Evolutionary conservation across 805 yeast genomes (phyloP), one percentile per base, ranked within the genome.

Genomic region (Diddensiella santjacobensis): DNA sequence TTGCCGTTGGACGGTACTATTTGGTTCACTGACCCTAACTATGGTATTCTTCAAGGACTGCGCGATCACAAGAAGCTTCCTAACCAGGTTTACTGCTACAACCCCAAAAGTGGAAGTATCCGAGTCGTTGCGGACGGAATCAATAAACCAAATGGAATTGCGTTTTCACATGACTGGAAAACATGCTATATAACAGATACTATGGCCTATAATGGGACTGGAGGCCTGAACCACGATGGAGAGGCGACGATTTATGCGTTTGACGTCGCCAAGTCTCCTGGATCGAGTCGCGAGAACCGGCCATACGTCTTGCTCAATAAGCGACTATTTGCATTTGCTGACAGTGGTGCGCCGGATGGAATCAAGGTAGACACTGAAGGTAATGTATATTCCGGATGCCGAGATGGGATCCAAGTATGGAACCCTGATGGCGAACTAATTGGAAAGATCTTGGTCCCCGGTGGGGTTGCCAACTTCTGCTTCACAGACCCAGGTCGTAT

Each of bases 111-210:
- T 6, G 61, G 63, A 6, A 56, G 60, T 1, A 45, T 66, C 1
- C 39, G 52, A 2, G 63, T 63, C 8, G 63, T 75, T 2, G 67
- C 74, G 46, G 72, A 72, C 29, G 66, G 69, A 17, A 65, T 78
- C 45, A 61, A 62, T n/a, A 81, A 83, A 47, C 80, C 96, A 8
- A 89, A 89, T 63, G 95, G 96, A 6, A 67, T 83, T 44, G 78
- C 75, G 40, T 83, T 84, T 80, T 56, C 64, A 4, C 61, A 58
- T 4, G 69, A 66, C 41, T 67, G 65, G 2, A 70, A 69, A 20
- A 61, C 66, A 11, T 60, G 77, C 60, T 80, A 71, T 51, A 72
- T 79, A 66, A 78, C 84, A 1, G 81, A 81, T 45, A 59, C 63
- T 15, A 35, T 46, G 13, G 54, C 55, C 1, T 45, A 45, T 29